Evolutionary conservation across 352 stramenopile species (phyloP).

Genomic region (Globisporangium iwayamae): DNA sequence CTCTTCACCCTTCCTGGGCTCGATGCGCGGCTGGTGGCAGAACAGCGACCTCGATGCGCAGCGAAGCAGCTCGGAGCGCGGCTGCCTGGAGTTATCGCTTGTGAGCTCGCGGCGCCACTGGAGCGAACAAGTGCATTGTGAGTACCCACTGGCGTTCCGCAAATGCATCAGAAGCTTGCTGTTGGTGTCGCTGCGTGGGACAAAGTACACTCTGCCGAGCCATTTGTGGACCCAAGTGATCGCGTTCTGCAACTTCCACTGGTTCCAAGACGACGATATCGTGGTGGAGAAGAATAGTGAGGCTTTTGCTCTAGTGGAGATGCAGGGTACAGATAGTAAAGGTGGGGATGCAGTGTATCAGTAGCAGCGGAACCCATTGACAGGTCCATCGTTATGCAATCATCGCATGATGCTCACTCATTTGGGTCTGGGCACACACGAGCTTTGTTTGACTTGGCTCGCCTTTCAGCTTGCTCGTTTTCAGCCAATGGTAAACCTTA

Average conservation of each 20-base stretch:
- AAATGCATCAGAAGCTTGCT: slow-evolving; percentile 38
- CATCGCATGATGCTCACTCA: background rate
- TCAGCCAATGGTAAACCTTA: background rate
- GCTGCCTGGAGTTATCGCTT: slow-evolving; percentile 36
- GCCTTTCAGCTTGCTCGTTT: background rate
- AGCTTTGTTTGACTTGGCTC: too few species aligned
- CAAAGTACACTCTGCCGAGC: slow-evolving; percentile 1
- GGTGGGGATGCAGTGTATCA: background rate
- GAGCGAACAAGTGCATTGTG: slow-evolving; percentile 36
- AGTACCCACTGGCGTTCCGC: slow-evolving; percentile 36
- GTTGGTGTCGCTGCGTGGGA: slow-evolving; percentile 25
- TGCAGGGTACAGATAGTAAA: background rate
- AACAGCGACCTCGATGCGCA: slow-evolving; percentile 32
- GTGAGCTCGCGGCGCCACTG: slow-evolving; percentile 28
- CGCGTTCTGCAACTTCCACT: slow-evolving; percentile 43
- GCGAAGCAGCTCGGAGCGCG: slow-evolving; percentile 23
- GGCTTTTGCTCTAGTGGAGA: background rate
- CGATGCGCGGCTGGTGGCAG: slow-evolving; percentile 50
- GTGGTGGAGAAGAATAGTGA: background rate
- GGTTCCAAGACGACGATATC: slow-evolving; percentile 21
- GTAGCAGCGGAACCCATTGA: background rate
- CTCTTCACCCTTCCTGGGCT: slow-evolving; percentile 30
- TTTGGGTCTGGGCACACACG: too few species aligned
- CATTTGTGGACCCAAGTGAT: slow-evolving; percentile 37
- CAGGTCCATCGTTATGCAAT: background rate